Conservation (phyloP, 1,284 basidiomycete species). For the Cutaneotrichosporon dermatis region DNA sequence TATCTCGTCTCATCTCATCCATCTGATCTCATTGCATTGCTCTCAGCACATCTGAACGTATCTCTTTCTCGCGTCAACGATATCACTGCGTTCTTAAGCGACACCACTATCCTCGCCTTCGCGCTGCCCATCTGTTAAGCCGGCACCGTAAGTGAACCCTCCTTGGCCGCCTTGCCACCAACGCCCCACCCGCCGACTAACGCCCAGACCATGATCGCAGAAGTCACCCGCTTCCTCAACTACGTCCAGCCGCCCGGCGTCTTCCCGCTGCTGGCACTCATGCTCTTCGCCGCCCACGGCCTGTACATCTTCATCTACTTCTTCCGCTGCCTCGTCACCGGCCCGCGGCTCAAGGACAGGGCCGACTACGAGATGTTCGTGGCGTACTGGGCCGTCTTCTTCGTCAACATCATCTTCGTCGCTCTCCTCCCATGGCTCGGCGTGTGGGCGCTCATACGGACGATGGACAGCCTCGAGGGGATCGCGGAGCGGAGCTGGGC, state of each 20-base stretch:
- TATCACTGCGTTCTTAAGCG: too few species aligned
- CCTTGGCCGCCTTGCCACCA: too few species aligned
- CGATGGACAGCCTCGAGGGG: background rate
- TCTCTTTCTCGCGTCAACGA: too few species aligned
- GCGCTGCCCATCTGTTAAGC: too few species aligned
- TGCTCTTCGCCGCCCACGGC: constrained; percentile 3
- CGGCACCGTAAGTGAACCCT: too few species aligned
- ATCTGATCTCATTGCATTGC: too few species aligned
- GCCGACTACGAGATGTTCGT: constrained; percentile 5
- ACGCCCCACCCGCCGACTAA: too few species aligned
- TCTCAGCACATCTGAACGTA: too few species aligned
- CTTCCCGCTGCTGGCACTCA: background rate
- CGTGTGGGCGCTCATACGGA: background rate
- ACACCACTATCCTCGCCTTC: too few species aligned
- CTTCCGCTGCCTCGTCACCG: background rate
- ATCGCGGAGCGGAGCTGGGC: background rate
- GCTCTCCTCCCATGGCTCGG: background rate
- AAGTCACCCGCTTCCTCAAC: background rate
- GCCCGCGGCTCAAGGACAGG: background rate
- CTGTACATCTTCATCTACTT: constrained; percentile 6
- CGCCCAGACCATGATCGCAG: background rate
- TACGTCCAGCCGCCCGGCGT: constrained; percentile 1
- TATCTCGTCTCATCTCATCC: too few species aligned
- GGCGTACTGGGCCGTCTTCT: background rate
- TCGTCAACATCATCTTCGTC: constrained; percentile 1